phyloP scores from a whole-genome alignment of 805 yeast genomes.

The Lachancea lanzarotensis region DNA sequence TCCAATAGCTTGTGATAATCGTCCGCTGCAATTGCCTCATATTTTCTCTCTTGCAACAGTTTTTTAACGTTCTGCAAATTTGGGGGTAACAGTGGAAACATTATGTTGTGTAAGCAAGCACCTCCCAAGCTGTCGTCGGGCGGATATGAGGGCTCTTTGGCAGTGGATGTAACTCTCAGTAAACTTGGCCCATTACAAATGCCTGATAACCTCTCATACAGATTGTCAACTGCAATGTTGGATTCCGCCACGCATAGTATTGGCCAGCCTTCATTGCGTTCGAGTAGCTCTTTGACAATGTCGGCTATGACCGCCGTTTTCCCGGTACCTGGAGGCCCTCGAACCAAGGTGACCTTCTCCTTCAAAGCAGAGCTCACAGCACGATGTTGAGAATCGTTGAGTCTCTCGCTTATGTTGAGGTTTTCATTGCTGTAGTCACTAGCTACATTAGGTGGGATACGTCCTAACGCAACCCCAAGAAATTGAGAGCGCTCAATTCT shows the following conservation, averaged over 20 bases:
- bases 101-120: background rate
- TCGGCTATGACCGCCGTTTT: slow-evolving; percentile 59
- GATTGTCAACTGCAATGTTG: slow-evolving; percentile 58
- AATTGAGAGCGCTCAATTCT: background rate
- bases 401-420: background rate
- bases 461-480: background rate
- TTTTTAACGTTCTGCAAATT: background rate
- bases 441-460: background rate
- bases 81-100: background rate
- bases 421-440: background rate
- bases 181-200: slow-evolving; percentile 28
- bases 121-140: background rate
- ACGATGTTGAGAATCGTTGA: background rate
- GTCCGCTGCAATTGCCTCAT: background rate
- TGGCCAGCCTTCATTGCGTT: slow-evolving; percentile 44
- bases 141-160: background rate
- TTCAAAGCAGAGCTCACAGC: slow-evolving; percentile 27
- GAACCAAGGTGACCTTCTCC: slow-evolving; percentile 44
- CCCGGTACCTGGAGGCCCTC: slow-evolving; percentile 73
- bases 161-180: background rate
- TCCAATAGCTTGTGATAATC: background rate
- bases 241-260: slow-evolving; percentile 61
- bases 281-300: slow-evolving; percentile 42
- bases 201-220: slow-evolving; percentile 43
- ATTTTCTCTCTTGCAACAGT: background rate